These are phyloP conservation scores for Ogataea zsoltii DNA, from an alignment of 805 yeast species.

Conservation along the genomic window DNA sequence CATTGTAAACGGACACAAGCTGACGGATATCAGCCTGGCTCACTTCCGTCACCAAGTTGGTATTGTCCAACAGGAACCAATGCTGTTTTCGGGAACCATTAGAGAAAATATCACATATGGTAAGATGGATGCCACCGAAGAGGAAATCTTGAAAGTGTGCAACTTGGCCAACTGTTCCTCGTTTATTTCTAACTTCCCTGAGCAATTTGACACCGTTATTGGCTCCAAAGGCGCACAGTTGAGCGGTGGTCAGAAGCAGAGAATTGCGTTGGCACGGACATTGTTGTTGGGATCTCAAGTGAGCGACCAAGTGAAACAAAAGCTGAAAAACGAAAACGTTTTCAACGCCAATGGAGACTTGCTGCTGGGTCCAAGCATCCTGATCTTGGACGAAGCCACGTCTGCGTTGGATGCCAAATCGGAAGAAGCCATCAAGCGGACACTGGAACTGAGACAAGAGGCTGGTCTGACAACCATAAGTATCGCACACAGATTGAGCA, in stretches of 20 bases:
- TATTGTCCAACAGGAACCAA: conserved; percentile 93
- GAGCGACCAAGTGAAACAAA: conserved; percentile 5
- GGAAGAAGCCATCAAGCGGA: conserved; percentile 80
- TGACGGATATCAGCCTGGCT: conserved; percentile 67
- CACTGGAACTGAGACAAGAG: conserved; percentile 55
- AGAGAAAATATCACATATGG: conserved; percentile 85
- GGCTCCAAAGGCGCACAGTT: conserved; percentile 88
- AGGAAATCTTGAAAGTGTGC: conserved; percentile 60
- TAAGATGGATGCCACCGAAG: conserved; percentile 55
- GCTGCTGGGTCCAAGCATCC: conserved; percentile 61
- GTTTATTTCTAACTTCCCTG: conserved; percentile 76
- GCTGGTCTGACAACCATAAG: conserved; percentile 75
- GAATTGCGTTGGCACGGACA: conserved; percentile 90
- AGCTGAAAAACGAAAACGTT: conserved; percentile 13
- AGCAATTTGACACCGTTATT: conserved; percentile 75
- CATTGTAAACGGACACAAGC: conserved; percentile 60
- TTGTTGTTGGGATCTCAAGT: conserved; percentile 51
- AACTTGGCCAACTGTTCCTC: conserved; percentile 69
- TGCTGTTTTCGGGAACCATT: conserved; percentile 81
- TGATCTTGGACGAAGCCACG: conserved; percentile 91
- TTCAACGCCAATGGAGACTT: conserved; percentile 26
- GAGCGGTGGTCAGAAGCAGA: conserved; percentile 94
- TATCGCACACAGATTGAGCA: conserved; percentile 88
- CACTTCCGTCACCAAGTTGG: conserved; percentile 74
- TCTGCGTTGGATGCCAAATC: conserved; percentile 89